Percentiles rank a stretch among this genome's conserved stretches.
phyloP scores from a whole-genome alignment of 208 protist species.

The Crithidia bombi region DNA sequence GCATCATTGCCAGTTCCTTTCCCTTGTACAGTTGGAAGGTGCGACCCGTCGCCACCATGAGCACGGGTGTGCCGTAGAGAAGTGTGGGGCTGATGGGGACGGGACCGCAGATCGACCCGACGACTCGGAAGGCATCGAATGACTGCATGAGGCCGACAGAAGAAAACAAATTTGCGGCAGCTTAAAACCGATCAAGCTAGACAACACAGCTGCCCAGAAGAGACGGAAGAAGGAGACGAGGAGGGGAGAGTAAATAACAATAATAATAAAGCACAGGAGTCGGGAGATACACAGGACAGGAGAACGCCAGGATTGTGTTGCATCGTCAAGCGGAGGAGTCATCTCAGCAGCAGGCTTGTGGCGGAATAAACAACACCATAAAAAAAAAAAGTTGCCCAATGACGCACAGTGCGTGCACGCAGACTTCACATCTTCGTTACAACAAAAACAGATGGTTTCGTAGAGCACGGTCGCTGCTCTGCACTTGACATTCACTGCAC shows the following conservation, averaged over 20 bases:
- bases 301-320: too few species aligned
- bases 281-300: too few species aligned
- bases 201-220: not conserved
- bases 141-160: constrained; percentile 48
- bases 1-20: constrained; percentile 80
- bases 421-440: too few species aligned
- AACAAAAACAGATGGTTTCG: too few species aligned
- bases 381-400: too few species aligned
- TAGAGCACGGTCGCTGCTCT: too few species aligned
- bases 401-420: too few species aligned
- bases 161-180: too few species aligned
- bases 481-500: too few species aligned
- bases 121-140: constrained; percentile 85
- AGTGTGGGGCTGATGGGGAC: constrained; percentile 72
- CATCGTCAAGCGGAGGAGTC: too few species aligned
- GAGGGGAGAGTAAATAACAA: not conserved
- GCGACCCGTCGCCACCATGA: constrained; percentile 84
- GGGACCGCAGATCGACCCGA: constrained; percentile 76
- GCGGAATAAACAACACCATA: too few species aligned
- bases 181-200: not conserved
- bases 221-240: constrained; percentile 4
- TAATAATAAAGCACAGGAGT: not conserved
- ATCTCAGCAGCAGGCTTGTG: not conserved
- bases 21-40: constrained; percentile 89
- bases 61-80: constrained; percentile 75